Evolutionary conservation across 371 early-diverging fungal species (phyloP).

Genomic region (Polyrhizophydium stewartii): DNA sequence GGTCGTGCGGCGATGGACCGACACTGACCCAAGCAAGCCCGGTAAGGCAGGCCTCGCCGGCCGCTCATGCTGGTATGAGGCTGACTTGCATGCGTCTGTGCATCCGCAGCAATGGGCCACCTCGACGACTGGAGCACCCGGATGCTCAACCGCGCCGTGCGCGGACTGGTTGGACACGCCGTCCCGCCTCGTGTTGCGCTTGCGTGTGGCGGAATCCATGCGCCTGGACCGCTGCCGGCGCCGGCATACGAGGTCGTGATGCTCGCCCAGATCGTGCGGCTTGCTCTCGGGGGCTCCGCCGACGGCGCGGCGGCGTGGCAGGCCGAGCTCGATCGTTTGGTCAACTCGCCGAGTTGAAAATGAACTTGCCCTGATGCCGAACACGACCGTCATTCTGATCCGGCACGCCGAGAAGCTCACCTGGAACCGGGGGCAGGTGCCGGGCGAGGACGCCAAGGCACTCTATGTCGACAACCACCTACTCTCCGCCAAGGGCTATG

Average conservation of each 20-base stretch:
- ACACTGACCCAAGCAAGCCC: background rate
- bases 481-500: slow-evolving; percentile 38
- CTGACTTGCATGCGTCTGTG: background rate
- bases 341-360: too few species aligned
- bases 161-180: background rate
- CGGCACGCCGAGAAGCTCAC: slow-evolving; percentile 46
- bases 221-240: background rate
- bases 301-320: too few species aligned
- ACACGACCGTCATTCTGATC: slow-evolving; percentile 30
- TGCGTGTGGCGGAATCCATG: background rate
- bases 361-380: background rate
- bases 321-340: too few species aligned
- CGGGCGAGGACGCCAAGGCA: slow-evolving; percentile 14
- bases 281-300: background rate
- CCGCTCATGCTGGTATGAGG: background rate
- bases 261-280: slow-evolving; percentile 2
- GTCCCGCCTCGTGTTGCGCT: too few species aligned
- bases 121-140: background rate
- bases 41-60: background rate
- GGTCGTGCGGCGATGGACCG: background rate
- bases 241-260: background rate
- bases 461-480: slow-evolving; percentile 36
- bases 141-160: background rate
- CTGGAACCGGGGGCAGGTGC: slow-evolving; percentile 26
- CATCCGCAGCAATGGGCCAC: background rate